Base-by-base conservation (phyloP, 305 asterid species). In the Fraxinus xanthoxyloides region DNA sequence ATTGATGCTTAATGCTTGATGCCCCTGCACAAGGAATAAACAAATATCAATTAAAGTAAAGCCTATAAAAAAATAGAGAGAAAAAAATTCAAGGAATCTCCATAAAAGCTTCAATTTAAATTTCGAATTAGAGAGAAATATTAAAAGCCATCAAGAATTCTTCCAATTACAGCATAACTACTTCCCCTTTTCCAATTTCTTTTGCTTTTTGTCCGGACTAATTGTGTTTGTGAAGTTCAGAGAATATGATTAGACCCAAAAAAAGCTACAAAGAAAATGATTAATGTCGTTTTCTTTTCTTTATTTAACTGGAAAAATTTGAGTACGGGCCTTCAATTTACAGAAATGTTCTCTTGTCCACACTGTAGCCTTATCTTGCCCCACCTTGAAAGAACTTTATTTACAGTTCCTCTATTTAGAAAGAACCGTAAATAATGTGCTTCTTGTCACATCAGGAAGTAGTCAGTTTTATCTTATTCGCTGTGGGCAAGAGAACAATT, bases 211-310 rank as follows among this genome's bases (percentile, higher is more conserved):
- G 83, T 26, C 82, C 87, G 88, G 85, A 70, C 31, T 56, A 70
- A 35, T 89, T 86, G 89, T 86, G 84, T 80, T 6, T 63, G 63
- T 88, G 79, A 86, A 88, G 88, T 79, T 56, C 28, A 79, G 8
- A 38, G 48, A 56, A 23, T 54, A 79, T 85, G 59, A 85, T 86
- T 80, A 82, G 63, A 74, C 26, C 35, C 75, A 13, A 80, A 54
- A 48, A 82, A 76, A 70, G 70, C 61, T 67, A 51, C 23, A 48
- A 67, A 7, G 72, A 38, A 82, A 84, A 82, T 82, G 59, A 78
- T 77, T 78, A 77, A 65, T 69, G 35, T 51, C 88, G 79, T 48
- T 83, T 83, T 78, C 78, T 24, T 54, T 6, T 69, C 19, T 26
- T 26, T 26, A 9, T 54, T 54, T n/a, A 54, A 54, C 3, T 54